phyloP scores from a whole-genome alignment of 495 filamentous ascomycete species.

The Aspergillus coremiiformis region DNA sequence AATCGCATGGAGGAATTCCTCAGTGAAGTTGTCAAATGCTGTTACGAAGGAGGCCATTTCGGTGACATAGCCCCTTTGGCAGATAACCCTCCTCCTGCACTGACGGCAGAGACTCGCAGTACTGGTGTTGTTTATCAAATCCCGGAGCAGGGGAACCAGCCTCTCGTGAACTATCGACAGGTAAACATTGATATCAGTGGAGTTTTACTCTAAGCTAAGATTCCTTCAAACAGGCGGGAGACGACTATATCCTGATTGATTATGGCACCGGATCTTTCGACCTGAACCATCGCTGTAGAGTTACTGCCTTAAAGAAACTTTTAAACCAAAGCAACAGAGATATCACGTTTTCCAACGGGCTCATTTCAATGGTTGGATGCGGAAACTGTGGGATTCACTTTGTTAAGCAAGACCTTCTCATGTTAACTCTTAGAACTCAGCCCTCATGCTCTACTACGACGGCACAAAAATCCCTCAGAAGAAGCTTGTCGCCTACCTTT shows the following conservation, averaged over 20 bases:
- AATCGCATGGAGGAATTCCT: conserved; percentile 31
- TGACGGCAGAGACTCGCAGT: conserved; percentile 12
- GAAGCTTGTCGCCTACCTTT: conserved; percentile 25
- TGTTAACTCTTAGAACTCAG: conserved; percentile 6
- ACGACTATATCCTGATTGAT: conserved; percentile 48
- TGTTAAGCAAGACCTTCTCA: background rate
- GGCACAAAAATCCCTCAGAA: conserved; percentile 29
- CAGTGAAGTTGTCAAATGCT: conserved; percentile 19
- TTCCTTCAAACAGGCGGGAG: conserved; percentile 35
- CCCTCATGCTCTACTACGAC: conserved; percentile 44
- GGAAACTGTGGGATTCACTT: conserved; percentile 29
- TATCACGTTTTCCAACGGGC: conserved; percentile 27
- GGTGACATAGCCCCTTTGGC: conserved; percentile 9
- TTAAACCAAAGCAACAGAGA: conserved; percentile 25
- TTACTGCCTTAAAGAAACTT: conserved; percentile 39
- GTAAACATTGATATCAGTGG: conserved; percentile 9
- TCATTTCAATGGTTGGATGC: conserved; percentile 43
- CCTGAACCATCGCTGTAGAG: conserved; percentile 44
- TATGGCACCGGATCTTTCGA: conserved; percentile 45
- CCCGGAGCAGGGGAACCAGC: conserved; percentile 30
- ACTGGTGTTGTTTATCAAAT: conserved; percentile 35
- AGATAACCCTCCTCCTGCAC: conserved; percentile 1
- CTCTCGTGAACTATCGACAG: conserved; percentile 43
- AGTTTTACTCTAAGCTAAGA: background rate
- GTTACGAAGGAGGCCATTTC: conserved; percentile 7